Evolutionary conservation across 2,329 filamentous ascomycete species (phyloP).

Genomic region (Penicillium janthinellum): DNA sequence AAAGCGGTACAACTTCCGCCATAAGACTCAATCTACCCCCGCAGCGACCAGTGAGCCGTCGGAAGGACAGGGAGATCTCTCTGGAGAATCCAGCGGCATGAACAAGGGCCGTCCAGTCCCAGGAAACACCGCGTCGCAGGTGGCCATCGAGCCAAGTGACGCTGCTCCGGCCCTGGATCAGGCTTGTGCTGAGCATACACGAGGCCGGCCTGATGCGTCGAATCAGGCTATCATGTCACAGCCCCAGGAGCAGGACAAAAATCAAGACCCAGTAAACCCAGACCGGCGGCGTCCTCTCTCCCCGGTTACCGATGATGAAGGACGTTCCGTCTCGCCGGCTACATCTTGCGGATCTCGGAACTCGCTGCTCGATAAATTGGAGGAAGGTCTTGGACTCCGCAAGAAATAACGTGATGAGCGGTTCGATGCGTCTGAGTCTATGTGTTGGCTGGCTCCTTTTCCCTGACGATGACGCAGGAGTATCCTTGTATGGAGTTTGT

Average conservation of each 20-base stretch:
- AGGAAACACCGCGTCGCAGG: neutral
- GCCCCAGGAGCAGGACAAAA: neutral
- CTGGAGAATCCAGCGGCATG: no score
- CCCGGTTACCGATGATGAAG: neutral
- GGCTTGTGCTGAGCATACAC: neutral
- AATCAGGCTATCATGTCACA: neutral
- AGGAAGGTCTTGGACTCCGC: slow-evolving; percentile 23
- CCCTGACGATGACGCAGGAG: no score
- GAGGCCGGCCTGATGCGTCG: neutral
- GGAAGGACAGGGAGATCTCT: neutral
- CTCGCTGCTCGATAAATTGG: slow-evolving; percentile 23
- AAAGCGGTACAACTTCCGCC: neutral
- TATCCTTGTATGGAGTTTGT: no score
- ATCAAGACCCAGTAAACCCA: neutral
- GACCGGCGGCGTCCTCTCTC: slow-evolving; percentile 10
- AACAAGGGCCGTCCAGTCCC: neutral
- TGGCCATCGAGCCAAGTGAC: neutral
- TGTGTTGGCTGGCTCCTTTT: no score
- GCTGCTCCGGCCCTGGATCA: neutral
- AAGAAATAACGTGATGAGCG: slow-evolving; percentile 1
- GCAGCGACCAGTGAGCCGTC: neutral
- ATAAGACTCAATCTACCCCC: neutral
- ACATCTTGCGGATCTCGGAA: slow-evolving; percentile 16
- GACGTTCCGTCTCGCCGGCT: slow-evolving; percentile 13
- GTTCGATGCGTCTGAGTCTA: neutral